Conservation (phyloP, 768 basidiomycete species). For the Clitopilus hobsonii region DNA sequence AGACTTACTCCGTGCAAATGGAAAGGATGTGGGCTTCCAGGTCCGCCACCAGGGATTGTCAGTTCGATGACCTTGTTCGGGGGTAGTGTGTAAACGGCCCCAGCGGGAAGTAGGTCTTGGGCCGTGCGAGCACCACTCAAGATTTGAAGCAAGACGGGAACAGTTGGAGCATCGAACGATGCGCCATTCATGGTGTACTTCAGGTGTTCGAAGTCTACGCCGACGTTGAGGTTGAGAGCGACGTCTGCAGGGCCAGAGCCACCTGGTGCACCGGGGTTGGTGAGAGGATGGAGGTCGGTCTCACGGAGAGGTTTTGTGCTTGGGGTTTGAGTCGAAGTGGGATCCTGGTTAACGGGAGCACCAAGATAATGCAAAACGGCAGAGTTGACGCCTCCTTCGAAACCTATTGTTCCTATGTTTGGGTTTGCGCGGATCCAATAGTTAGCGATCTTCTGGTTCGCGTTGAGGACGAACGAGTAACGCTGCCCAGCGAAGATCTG, state of each 20-base stretch:
- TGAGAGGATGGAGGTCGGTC: slow-evolving; percentile 17
- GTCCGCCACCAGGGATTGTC: slow-evolving; percentile 22
- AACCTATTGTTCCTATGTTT: slow-evolving; percentile 15
- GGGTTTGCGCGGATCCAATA: slow-evolving; percentile 41
- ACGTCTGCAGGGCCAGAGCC: slow-evolving; percentile 15
- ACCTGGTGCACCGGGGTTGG: slow-evolving; percentile 17
- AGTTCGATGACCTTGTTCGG: slow-evolving; percentile 37
- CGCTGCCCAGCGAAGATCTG: slow-evolving; percentile 43
- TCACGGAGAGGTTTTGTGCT: slow-evolving; percentile 12
- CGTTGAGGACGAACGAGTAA: slow-evolving; percentile 39
- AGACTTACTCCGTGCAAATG: slow-evolving; percentile 14
- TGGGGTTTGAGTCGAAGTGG: slow-evolving; percentile 8
- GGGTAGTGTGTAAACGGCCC: slow-evolving; percentile 32
- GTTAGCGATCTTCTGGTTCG: slow-evolving; percentile 24
- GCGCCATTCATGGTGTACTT: slow-evolving; percentile 27
- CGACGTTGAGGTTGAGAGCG: slow-evolving; percentile 15
- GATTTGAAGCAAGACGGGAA: slow-evolving; percentile 40
- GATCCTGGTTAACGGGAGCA: slow-evolving; percentile 24
- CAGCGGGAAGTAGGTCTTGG: slow-evolving; percentile 21
- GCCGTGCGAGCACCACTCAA: slow-evolving; percentile 34
- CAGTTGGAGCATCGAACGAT: slow-evolving; percentile 23
- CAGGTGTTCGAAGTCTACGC: slow-evolving; percentile 6
- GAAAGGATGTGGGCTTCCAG: slow-evolving; percentile 16
- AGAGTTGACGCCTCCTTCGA: slow-evolving; percentile 27
- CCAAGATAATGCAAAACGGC: slow-evolving; percentile 40